Percentiles rank a stretch among this genome's conserved stretches.
phyloP scores from a whole-genome alignment of 441 rosid species.

The Pelargonium australe region DNA sequence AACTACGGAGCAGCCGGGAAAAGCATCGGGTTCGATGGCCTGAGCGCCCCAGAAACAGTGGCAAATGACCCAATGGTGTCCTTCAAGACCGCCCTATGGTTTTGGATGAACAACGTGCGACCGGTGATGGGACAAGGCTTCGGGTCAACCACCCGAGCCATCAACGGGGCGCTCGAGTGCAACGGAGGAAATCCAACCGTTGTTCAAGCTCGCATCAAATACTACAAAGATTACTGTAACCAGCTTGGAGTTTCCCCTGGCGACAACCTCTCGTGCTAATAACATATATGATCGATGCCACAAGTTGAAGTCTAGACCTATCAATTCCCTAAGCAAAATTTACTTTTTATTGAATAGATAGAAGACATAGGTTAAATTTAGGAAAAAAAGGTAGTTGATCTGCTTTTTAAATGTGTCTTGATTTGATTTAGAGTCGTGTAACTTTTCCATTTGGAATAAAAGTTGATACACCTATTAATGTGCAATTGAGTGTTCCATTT shows the following conservation, averaged over 20 bases:
- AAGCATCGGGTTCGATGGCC: conserved; percentile 9
- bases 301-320: background rate
- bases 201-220: conserved; percentile 31
- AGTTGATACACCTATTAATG: too few species aligned
- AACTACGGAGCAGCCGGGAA: conserved; percentile 26
- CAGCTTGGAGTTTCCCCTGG: conserved; percentile 38
- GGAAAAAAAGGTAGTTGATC: too few species aligned
- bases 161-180: conserved; percentile 43
- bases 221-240: conserved; percentile 38
- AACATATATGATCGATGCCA: background rate
- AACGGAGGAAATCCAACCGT: conserved; percentile 29
- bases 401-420: too few species aligned
- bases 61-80: conserved; percentile 32
- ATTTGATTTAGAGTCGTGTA: too few species aligned
- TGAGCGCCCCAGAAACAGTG: conserved; percentile 16
- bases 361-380: too few species aligned
- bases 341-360: too few species aligned
- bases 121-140: conserved; percentile 38
- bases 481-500: too few species aligned
- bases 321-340: too few species aligned
- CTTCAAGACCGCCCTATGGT: conserved; percentile 47
- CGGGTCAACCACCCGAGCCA: conserved; percentile 46
- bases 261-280: conserved; percentile 23
- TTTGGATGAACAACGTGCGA: conserved; percentile 40
- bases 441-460: too few species aligned